Percentiles rank a stretch among this genome's conserved stretches.
Evolutionary conservation across 2,329 filamentous ascomycete species (phyloP).

Genomic region (Cordyceps javanica): DNA sequence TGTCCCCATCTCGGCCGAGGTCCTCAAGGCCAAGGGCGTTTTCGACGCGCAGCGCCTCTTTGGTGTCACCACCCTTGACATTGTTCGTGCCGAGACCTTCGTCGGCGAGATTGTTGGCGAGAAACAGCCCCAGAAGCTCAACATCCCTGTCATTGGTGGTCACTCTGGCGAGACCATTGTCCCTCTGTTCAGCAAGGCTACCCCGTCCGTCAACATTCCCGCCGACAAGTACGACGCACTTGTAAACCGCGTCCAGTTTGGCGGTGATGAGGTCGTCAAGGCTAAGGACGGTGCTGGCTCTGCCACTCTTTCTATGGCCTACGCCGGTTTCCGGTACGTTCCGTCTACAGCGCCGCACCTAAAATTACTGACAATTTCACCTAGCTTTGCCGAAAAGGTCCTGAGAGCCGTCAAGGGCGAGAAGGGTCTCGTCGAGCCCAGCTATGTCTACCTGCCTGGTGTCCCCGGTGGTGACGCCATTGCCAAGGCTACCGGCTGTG

Average conservation of each 20-base stretch:
- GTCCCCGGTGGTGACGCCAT: conserved; percentile 82
- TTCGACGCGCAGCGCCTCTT: conserved; percentile 96
- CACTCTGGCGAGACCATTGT: conserved; percentile 99
- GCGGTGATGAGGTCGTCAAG: conserved; percentile 94
- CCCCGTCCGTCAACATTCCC: conserved; percentile 73
- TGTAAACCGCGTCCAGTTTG: conserved; percentile 94
- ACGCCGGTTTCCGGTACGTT: conserved; percentile 81
- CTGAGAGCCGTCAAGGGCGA: conserved; percentile 83
- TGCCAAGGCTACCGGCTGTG: conserved; percentile 72
- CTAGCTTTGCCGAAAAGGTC: conserved; percentile 87
- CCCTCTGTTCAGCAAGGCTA: conserved; percentile 88
- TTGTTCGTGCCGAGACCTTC: conserved; percentile 97
- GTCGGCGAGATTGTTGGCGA: conserved; percentile 79
- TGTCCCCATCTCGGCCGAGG: conserved; percentile 93
- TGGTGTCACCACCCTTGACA: conserved; percentile 96
- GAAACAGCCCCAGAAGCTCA: conserved; percentile 74
- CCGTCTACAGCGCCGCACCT: not conserved
- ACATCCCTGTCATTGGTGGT: conserved; percentile 88
- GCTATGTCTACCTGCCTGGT: conserved; percentile 91
- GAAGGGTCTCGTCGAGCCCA: conserved; percentile 89
- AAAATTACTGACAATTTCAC: conserved; percentile 15
- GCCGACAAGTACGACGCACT: conserved; percentile 85
- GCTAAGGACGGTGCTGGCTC: conserved; percentile 89
- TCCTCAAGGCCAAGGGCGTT: conserved; percentile 86
- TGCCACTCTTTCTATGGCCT: conserved; percentile 90